phyloP scores from a whole-genome alignment of 345 rosid genomes.

The Eucalyptus pauciflora region DNA sequence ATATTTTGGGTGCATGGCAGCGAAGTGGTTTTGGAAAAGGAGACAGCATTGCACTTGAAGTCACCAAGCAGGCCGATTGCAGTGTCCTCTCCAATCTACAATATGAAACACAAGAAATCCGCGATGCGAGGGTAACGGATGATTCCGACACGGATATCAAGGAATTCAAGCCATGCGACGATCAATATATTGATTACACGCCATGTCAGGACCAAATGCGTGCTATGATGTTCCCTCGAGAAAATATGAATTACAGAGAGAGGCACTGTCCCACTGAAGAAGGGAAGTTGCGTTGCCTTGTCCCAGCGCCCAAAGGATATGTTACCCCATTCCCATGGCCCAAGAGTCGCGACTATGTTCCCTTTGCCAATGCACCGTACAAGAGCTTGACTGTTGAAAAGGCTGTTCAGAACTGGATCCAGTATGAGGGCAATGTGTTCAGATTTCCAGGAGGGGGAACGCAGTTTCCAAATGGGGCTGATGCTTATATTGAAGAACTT shows the following conservation, averaged over 20 bases:
- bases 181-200: slow-evolving; percentile 39
- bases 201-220: slow-evolving; percentile 61
- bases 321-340: slow-evolving; percentile 67
- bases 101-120: slow-evolving; percentile 39
- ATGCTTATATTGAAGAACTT: slow-evolving; percentile 43
- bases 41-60: slow-evolving; percentile 35
- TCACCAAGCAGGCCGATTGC: slow-evolving; percentile 39
- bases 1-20: slow-evolving; percentile 68
- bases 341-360: slow-evolving; percentile 64
- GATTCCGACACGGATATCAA: slow-evolving; percentile 7
- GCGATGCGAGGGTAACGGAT: slow-evolving; percentile 1
- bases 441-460: slow-evolving; percentile 75
- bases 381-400: slow-evolving; percentile 66
- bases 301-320: slow-evolving; percentile 66
- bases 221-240: slow-evolving; percentile 53
- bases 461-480: slow-evolving; percentile 61
- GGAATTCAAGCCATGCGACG: slow-evolving; percentile 29
- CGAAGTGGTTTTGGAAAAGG: slow-evolving; percentile 65
- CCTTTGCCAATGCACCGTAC: slow-evolving; percentile 59
- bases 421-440: slow-evolving; percentile 56
- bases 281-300: slow-evolving; percentile 41
- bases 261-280: slow-evolving; percentile 52
- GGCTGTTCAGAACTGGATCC: slow-evolving; percentile 69
- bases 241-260: slow-evolving; percentile 53
- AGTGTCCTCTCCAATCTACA: slow-evolving; percentile 27